Base-by-base conservation (phyloP, 495 filamentous ascomycete genomes). In the Podospora appendiculata region DNA sequence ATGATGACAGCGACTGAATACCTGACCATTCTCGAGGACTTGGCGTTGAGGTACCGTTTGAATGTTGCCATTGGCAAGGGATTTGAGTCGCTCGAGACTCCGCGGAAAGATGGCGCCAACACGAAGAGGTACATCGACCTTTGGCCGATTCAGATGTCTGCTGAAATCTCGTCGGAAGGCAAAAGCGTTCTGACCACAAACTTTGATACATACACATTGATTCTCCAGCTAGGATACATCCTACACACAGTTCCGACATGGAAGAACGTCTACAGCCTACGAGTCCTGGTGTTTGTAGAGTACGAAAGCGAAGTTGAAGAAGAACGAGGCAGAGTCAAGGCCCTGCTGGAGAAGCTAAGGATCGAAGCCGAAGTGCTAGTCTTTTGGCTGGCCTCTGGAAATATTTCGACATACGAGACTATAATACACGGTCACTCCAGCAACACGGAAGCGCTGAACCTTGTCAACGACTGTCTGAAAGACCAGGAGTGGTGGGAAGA, bases 131-230 rank as follows among this genome's bases (percentile, higher is more conserved):
- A 82, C 55, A 91, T 95, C 48, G 89, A 95, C 57, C 71, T 95
- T 9, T 95, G 89, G 89, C 89, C 89, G 0, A 91, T 94, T 53
- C 89, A 83, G 51, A 83, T 83, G 79, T 89, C 87, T 10, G 89
- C 89, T 33, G 88, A 90, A 53, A 79, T 93, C 42, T 70, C 74
- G 2, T 75, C 83, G 10, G 82, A 80, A 11, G 70, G 69, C 11
- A 80, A 84, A 55, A 90, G 84, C 59, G 78, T 92, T 14, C 62
- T 89, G 43, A 95, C 89, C 3, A 93, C 89, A 1, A 95, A 95
- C 57, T 95, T 95, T 65, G 89, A 95, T 60, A 95, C 88, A 8
- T 94, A 94, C 63, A 94, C 89, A 1, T 69, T 94, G 33, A 94
- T 94, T 54, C 73, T 95, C 12, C 89, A 95, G 60, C 73, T 94